Conservation (phyloP, 495 filamentous ascomycete species). For the Aspergillus kassunensis region DNA sequence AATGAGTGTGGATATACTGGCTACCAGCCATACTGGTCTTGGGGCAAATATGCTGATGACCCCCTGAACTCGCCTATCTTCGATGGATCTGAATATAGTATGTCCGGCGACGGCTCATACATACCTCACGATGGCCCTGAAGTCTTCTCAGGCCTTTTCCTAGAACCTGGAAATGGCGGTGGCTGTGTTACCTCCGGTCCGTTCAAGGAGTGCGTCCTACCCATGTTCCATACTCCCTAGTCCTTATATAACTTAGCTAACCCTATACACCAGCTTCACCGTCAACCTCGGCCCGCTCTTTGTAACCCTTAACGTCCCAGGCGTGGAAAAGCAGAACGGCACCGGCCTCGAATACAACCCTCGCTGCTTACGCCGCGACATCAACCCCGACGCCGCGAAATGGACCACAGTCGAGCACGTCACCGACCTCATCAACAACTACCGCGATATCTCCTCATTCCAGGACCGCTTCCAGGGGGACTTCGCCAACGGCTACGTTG, state of each 20-base stretch:
- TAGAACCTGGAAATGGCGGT: conserved; percentile 50
- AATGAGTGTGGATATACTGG: conserved; percentile 65
- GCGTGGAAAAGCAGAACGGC: conserved; percentile 16
- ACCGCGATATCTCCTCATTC: conserved; percentile 14
- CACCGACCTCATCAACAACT: conserved; percentile 14
- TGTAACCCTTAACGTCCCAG: conserved; percentile 17
- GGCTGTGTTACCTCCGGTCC: conserved; percentile 57
- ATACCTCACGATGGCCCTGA: conserved; percentile 30
- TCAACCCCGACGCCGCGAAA: conserved; percentile 23
- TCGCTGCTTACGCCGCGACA: conserved; percentile 58
- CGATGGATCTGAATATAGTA: conserved; percentile 50
- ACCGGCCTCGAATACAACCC: conserved; percentile 44
- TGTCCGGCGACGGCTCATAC: conserved; percentile 54
- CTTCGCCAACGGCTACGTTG: conserved; percentile 20
- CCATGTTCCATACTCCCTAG: not conserved
- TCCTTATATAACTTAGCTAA: no score
- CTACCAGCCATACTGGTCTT: conserved; percentile 53
- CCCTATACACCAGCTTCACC: no score
- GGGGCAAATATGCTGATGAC: conserved; percentile 45
- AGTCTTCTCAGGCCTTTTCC: conserved; percentile 12
- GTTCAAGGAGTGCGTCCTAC: conserved; percentile 33
- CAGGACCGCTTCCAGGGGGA: conserved; percentile 17
- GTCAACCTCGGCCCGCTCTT: conserved; percentile 48
- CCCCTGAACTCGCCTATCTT: conserved; percentile 56
- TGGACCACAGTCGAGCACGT: conserved; percentile 15